Evolutionary conservation across 2,329 filamentous ascomycete species (phyloP), one percentile per base, ranked within the genome.

Genomic region (Fusarium robinianum): DNA sequence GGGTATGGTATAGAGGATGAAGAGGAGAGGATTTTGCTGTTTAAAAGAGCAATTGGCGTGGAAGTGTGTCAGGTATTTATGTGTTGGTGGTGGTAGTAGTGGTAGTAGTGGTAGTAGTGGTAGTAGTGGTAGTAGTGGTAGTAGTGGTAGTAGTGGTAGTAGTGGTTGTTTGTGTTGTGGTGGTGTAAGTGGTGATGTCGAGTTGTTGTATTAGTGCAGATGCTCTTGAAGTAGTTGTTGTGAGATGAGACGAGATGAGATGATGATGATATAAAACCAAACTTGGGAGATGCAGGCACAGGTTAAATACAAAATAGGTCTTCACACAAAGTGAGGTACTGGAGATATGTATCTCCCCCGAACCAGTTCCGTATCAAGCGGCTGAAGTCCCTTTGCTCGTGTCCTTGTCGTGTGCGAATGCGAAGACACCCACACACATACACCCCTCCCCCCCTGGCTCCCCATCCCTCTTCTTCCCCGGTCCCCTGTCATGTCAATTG

Each of bases 381-480:
- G 51, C 52, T 55, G 51, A 55, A 47, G 39, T 52, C 51, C n/a
- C n/a, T n/a, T n/a, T 55, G 40, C 24, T 41, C 37, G 18, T 41
- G 39, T 45, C 19, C n/a, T n/a, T n/a, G n/a, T n/a, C n/a, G n/a
- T n/a, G n/a, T n/a, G n/a, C n/a, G n/a, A n/a, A n/a, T n/a, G n/a
- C n/a, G n/a, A n/a, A n/a, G n/a, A n/a, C n/a, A n/a, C n/a, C n/a
- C n/a, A n/a, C n/a, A n/a, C n/a, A n/a, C n/a, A n/a, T n/a, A n/a
- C n/a, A n/a, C n/a, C n/a, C n/a, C n/a, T n/a, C n/a, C n/a, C n/a
- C n/a, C n/a, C n/a, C n/a, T n/a, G n/a, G n/a, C n/a, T n/a, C n/a
- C n/a, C n/a, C n/a, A n/a, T n/a, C n/a, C n/a, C n/a, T n/a, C n/a
- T n/a, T n/a, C n/a, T n/a, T n/a, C n/a, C n/a, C n/a, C n/a, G n/a